Conservation (phyloP, 176 grass and related monocot species). For the Bolboschoenus planiculmis region DNA sequence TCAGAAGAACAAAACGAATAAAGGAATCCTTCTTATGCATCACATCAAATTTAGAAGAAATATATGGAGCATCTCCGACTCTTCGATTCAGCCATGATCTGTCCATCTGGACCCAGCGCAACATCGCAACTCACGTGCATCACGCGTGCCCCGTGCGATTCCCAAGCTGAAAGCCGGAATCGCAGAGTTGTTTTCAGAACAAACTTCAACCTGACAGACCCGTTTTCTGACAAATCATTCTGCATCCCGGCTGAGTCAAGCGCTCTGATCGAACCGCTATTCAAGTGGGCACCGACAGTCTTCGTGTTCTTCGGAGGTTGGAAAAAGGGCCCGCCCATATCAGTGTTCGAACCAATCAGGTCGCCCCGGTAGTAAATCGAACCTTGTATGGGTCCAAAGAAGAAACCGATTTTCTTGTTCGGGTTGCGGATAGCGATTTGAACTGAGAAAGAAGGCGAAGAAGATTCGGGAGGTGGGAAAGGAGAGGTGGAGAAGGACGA, state of each 20-base stretch:
- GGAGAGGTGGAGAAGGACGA: constrained; percentile 38
- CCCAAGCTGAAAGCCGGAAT: constrained; percentile 51
- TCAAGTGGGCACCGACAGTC: constrained; percentile 23
- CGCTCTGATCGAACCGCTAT: constrained; percentile 7
- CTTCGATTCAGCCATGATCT: constrained; percentile 34
- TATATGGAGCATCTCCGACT: constrained; percentile 50
- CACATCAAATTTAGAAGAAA: constrained; percentile 39
- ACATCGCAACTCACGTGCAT: constrained; percentile 67
- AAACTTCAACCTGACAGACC: constrained; percentile 38
- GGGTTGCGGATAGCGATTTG: constrained; percentile 54
- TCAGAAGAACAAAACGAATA: constrained; percentile 1
- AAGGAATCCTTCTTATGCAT: not conserved
- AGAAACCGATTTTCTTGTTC: constrained; percentile 56
- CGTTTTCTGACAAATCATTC: constrained; percentile 19
- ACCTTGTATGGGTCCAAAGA: constrained; percentile 43
- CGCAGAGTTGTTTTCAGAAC: constrained; percentile 47
- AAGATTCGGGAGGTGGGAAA: constrained; percentile 19
- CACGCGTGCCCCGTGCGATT: constrained; percentile 39
- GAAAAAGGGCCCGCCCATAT: constrained; percentile 39
- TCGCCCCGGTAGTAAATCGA: constrained; percentile 45
- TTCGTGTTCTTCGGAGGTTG: constrained; percentile 52
- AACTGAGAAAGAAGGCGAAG: constrained; percentile 28
- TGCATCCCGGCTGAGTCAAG: not conserved
- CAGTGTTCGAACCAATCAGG: constrained; percentile 23
- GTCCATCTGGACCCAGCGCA: constrained; percentile 40